Percentiles rank a stretch among this genome's conserved stretches.
Evolutionary conservation across 805 yeast species (phyloP).

Genomic region (Candida alai): DNA sequence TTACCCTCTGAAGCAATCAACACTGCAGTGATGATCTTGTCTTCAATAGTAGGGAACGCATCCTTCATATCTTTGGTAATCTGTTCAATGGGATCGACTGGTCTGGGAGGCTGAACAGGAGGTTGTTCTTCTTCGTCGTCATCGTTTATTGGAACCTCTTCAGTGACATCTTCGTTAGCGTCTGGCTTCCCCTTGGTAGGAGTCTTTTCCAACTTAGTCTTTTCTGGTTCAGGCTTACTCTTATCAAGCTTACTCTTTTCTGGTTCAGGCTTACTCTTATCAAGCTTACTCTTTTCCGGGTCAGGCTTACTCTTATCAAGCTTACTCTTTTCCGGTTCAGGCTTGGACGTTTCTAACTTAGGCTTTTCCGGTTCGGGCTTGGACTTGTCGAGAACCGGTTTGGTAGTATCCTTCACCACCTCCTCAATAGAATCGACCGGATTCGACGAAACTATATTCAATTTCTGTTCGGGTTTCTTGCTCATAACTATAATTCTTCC

Average conservation of each 20-base stretch:
- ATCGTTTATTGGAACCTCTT: conserved; percentile 9
- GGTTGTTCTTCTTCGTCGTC: conserved; percentile 13
- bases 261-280: conserved; percentile 4
- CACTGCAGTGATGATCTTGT: conserved; percentile 66
- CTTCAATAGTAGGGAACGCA: conserved; percentile 82
- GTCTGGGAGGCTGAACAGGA: conserved; percentile 49
- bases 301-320: too few relatives aligned
- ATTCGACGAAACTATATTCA: conserved; percentile 30
- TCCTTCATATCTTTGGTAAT: conserved; percentile 63
- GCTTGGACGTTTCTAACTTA: too few relatives aligned
- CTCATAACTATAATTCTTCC: too few relatives aligned
- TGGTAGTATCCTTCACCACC: too few relatives aligned
- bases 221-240: background rate
- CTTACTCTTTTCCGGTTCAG: too few relatives aligned
- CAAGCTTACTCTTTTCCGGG: too few relatives aligned
- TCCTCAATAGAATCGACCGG: conserved; percentile 28
- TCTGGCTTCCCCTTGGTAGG: too few relatives aligned
- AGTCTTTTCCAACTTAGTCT: background rate
- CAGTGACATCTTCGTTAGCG: conserved; percentile 3
- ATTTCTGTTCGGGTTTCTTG: conserved; percentile 20
- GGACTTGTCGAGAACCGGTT: too few relatives aligned
- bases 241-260: background rate
- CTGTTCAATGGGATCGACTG: conserved; percentile 54
- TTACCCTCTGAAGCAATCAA: conserved; percentile 82
- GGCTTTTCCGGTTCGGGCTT: too few relatives aligned